Evolutionary conservation across 306 rosid genomes (phyloP), one percentile per base, ranked within the genome.

Genomic region (Parietaria judaica): DNA sequence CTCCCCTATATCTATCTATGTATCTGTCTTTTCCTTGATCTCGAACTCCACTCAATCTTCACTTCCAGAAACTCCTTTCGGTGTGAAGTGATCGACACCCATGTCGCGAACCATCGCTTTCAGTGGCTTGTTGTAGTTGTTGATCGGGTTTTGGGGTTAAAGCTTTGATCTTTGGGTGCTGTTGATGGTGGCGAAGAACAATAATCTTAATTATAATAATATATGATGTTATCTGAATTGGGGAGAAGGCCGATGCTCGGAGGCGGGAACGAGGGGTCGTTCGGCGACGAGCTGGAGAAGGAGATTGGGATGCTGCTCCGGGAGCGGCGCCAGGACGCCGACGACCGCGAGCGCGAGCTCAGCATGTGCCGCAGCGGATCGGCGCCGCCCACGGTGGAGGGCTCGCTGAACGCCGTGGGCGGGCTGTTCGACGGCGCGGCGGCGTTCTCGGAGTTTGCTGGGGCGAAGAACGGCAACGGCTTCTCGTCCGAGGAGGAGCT

Each of bases 341-440:
- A 89, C 69, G 92, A 86, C 73, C 92, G 56, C 3, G 95, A 86
- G 54, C 71, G 75, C 2, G 94, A 89, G 58, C 84, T 89, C 38
- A 86, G 81, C 76, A 56, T 89, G 45, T 89, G 66, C 67, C 80
- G 96, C 68, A 86, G 96, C 74, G 96, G 96, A 63, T 89, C 97
- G 53, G 97, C 97, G 13, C 97, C 97, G 54, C 97, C 97, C 36
- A 84, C 95, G 39, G 81, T 89, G 5, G 95, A 89, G 76, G 97
- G 97, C 58, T 89, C 97, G 41, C 56, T 82, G 36, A 89, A 65
- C 80, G 97, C 95, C 0, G 86, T 89, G 11, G 97, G 87, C 50
- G 95, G 95, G 12, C 67, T 89, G 64, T 78, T 86, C 0, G 74
- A 56, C 1, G 65, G 64, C 0, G 66, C 59, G 3, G 77, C 50